A percentile compares a stretch with the other conserved stretches of the same genome.
phyloP scores from a whole-genome alignment of 306 rosid genomes.

The Albizia julibrissin region DNA sequence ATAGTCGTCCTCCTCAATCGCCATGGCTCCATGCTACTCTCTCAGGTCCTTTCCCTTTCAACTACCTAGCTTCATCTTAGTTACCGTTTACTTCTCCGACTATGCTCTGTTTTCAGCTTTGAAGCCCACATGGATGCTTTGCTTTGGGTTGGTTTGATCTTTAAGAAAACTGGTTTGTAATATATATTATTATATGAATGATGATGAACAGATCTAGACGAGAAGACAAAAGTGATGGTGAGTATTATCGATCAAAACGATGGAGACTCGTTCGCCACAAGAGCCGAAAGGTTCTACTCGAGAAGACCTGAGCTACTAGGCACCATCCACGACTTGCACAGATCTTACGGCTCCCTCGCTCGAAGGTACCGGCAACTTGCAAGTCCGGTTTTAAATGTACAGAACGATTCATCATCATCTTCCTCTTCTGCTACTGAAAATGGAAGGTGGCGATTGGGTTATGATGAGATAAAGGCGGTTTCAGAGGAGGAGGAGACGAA shows the following conservation, averaged over 20 bases:
- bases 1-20: conserved; percentile 35
- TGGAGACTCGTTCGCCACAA: conserved; percentile 42
- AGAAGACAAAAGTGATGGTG: conserved; percentile 39
- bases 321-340: conserved; percentile 34
- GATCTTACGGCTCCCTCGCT: conserved; percentile 37
- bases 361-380: conserved; percentile 30
- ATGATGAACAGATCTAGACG: conserved; percentile 42
- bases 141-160: background rate
- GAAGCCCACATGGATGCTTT: background rate
- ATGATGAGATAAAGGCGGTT: background rate
- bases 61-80: background rate
- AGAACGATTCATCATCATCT: background rate
- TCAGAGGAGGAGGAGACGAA: background rate
- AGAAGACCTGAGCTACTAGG: conserved; percentile 38
- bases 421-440: background rate
- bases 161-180: background rate
- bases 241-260: conserved; percentile 40
- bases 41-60: conserved; percentile 36
- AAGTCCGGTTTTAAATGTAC: background rate
- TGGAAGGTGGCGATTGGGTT: background rate
- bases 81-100: background rate
- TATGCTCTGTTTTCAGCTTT: background rate
- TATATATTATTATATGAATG: background rate
- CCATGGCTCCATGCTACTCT: conserved; percentile 48
- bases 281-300: conserved; percentile 42